phyloP scores from a whole-genome alignment of 371 early-diverging fungal genomes.

The Lichtheimia ornata region DNA sequence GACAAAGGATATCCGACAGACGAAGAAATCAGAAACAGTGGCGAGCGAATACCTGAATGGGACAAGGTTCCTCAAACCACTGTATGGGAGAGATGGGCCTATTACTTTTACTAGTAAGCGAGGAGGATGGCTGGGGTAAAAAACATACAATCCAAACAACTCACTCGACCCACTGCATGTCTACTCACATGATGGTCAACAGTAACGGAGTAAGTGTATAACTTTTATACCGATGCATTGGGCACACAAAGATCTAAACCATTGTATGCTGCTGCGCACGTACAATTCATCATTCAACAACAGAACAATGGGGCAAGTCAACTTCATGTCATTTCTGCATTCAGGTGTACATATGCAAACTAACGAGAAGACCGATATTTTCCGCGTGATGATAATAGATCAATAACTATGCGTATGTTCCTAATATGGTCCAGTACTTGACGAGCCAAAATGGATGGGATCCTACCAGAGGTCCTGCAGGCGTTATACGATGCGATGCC shows the following conservation, averaged over 20 bases:
- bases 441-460: slow-evolving; percentile 17
- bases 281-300: background rate
- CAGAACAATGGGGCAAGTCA: slow-evolving; percentile 28
- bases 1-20: slow-evolving; percentile 12
- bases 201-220: slow-evolving; percentile 26
- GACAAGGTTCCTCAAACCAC: slow-evolving; percentile 30
- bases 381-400: slow-evolving; percentile 9
- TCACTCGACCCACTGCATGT: too few relatives aligned
- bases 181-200: background rate
- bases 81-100: slow-evolving; percentile 30
- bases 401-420: slow-evolving; percentile 28
- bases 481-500: slow-evolving; percentile 3
- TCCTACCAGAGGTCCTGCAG: slow-evolving; percentile 6
- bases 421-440: slow-evolving; percentile 24
- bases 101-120: slow-evolving; percentile 33
- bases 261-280: too few relatives aligned
- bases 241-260: too few relatives aligned
- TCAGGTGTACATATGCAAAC: too few relatives aligned
- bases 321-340: background rate
- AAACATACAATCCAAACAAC: too few relatives aligned
- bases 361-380: slow-evolving; percentile 1
- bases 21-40: slow-evolving; percentile 1
- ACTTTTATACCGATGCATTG: background rate
- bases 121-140: background rate
- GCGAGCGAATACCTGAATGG: slow-evolving; percentile 20